Evolutionary conservation across 345 rosid genomes (phyloP).

Genomic region (Eucalyptus cloeziana): DNA sequence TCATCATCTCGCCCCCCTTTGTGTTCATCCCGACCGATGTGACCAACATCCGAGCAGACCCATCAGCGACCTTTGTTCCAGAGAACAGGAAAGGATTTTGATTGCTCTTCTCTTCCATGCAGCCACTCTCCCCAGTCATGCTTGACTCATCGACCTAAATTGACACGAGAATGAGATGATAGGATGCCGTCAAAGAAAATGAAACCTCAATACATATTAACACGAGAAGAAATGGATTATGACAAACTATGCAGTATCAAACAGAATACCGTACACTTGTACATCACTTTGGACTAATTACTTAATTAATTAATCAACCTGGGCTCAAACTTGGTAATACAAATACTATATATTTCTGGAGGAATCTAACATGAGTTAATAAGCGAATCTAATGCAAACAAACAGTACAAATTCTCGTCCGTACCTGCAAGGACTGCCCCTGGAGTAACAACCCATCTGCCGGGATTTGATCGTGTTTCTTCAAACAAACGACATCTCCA

Average conservation of each 20-base stretch:
- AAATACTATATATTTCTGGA: too few relatives aligned
- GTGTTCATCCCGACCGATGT: conserved; percentile 71
- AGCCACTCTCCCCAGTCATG: conserved; percentile 55
- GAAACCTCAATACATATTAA: too few relatives aligned
- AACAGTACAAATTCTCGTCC: not conserved
- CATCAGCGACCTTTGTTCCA: conserved; percentile 43
- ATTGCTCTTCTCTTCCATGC: conserved; percentile 17
- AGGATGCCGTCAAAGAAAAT: not conserved
- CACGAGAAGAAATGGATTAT: not conserved
- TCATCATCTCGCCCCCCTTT: conserved; percentile 68
- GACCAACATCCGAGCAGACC: conserved; percentile 45
- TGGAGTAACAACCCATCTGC: conserved; percentile 51
- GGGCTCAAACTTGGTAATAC: too few relatives aligned
- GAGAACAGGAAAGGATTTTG: conserved; percentile 45
- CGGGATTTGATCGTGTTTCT: conserved; percentile 53
- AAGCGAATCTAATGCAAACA: not conserved
- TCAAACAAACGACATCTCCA: conserved; percentile 44
- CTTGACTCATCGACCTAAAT: conserved; percentile 33
- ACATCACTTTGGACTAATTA: not conserved
- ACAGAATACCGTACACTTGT: too few relatives aligned
- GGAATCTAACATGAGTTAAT: not conserved
- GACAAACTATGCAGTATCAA: too few relatives aligned
- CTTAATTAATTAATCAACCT: not conserved
- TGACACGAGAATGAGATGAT: not conserved
- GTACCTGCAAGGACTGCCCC: conserved; percentile 21